Evolutionary conservation across 805 yeast species (phyloP).

Genomic region (Schizosaccharomyces japonicus): DNA sequence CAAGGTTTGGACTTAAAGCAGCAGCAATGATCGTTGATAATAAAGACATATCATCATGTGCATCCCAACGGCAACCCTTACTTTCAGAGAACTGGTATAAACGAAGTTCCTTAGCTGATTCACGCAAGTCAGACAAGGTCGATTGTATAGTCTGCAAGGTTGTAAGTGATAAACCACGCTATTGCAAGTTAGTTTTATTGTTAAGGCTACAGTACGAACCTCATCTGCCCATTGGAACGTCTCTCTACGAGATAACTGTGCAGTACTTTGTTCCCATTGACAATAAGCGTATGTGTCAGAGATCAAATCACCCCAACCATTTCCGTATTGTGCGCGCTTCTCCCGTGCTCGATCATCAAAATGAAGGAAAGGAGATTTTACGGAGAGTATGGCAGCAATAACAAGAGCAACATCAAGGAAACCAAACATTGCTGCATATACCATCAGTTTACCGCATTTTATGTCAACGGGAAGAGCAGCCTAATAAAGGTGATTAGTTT

Average conservation of each 20-base stretch:
- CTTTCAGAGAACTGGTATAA: too few species aligned
- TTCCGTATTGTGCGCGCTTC: not conserved
- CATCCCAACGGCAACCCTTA: not conserved
- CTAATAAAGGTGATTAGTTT: not conserved
- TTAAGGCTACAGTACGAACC: too few species aligned
- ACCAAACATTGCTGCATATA: constrained; percentile 19
- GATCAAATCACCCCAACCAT: not conserved
- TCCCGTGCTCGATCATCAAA: not conserved
- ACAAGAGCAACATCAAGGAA: constrained; percentile 41
- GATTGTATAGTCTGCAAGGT: too few species aligned
- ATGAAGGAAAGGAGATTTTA: constrained; percentile 47
- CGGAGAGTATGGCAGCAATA: constrained; percentile 76
- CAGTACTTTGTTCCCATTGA: not conserved
- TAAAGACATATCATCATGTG: constrained; percentile 22
- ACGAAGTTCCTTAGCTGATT: too few species aligned
- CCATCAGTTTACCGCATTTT: not conserved
- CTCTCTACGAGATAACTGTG: too few species aligned
- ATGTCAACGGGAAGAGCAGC: constrained; percentile 28
- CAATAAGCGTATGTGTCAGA: not conserved
- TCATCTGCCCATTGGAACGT: too few species aligned
- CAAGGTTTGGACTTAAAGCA: constrained; percentile 60
- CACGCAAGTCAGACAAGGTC: too few species aligned
- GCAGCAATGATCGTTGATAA: constrained; percentile 53
- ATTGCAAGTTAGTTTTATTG: too few species aligned
- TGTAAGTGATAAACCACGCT: too few species aligned